These are phyloP conservation scores for Aplosporella prunicola DNA, from an alignment of 2,329 filamentous ascomycete genomes.

Conservation along the genomic window DNA sequence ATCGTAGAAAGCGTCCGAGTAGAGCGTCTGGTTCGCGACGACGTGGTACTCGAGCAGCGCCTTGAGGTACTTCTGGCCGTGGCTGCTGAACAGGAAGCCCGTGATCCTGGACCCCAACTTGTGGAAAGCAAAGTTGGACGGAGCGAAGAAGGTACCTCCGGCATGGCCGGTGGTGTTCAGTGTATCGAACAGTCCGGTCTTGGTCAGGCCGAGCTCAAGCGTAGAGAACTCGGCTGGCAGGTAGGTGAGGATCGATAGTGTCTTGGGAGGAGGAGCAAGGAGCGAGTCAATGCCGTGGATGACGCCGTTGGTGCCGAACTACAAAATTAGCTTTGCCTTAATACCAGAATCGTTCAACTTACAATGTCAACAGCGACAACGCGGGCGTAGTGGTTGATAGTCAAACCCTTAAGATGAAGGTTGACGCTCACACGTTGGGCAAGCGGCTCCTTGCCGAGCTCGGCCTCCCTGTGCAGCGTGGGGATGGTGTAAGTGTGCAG, in stretches of 20 bases:
- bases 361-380: conserved; percentile 63
- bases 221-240: conserved; percentile 69
- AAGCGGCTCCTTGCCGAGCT: conserved; percentile 51
- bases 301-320: conserved; percentile 69
- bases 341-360: conserved; percentile 21
- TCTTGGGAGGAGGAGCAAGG: conserved; percentile 63
- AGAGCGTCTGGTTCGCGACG: conserved; percentile 63
- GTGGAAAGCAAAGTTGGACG: conserved; percentile 70
- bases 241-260: conserved; percentile 54
- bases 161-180: conserved; percentile 44
- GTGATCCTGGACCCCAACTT: conserved; percentile 64
- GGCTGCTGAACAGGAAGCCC: conserved; percentile 74
- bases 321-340: neutral
- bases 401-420: conserved; percentile 52
- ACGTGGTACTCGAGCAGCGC: conserved; percentile 74
- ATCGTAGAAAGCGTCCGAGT: conserved; percentile 72
- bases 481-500: conserved; percentile 65
- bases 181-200: conserved; percentile 59
- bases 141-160: conserved; percentile 72
- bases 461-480: conserved; percentile 50
- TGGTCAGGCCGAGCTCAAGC: conserved; percentile 61
- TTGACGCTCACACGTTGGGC: conserved; percentile 63
- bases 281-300: conserved; percentile 68
- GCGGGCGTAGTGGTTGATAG: conserved; percentile 68
- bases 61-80: conserved; percentile 64